phyloP scores from a whole-genome alignment of 208 protist genomes.

The Acanthamoeba healyi region DNA sequence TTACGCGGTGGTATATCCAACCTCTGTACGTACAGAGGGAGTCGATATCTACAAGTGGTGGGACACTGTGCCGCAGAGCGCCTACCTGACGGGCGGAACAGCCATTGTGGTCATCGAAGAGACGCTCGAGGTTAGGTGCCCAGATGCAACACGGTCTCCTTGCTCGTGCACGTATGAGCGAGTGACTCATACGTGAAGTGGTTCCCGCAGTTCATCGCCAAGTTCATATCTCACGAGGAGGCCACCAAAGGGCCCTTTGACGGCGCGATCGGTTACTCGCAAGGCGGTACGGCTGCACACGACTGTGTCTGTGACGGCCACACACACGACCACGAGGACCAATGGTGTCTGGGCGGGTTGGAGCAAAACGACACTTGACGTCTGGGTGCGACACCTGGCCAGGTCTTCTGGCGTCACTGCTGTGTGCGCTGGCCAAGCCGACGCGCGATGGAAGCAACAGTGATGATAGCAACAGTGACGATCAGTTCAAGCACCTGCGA shows the following conservation, averaged over 20 bases:
- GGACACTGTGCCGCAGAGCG: background rate
- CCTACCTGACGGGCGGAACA: background rate
- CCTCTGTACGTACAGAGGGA: background rate
- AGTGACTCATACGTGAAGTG: no score
- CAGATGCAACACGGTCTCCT: no score
- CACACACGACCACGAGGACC: no score
- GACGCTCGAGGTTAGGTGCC: slow-evolving; percentile 4
- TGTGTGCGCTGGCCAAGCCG: background rate
- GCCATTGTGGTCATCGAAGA: slow-evolving; percentile 5
- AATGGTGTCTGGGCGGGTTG: no score
- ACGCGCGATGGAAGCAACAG: background rate
- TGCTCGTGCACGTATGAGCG: background rate
- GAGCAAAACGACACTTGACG: no score
- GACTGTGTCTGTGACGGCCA: background rate
- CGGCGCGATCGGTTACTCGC: slow-evolving; percentile 12
- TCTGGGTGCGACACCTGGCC: no score
- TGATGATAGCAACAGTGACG: background rate
- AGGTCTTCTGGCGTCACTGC: background rate
- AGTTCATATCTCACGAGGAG: background rate
- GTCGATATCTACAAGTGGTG: slow-evolving; percentile 28
- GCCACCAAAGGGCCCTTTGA: slow-evolving; percentile 13
- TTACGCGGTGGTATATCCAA: background rate
- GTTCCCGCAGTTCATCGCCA: background rate
- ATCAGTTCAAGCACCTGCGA: background rate
- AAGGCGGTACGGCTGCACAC: slow-evolving; percentile 20